Base-by-base conservation (phyloP, 345 rosid genomes). In the Salix arbutifolia region DNA sequence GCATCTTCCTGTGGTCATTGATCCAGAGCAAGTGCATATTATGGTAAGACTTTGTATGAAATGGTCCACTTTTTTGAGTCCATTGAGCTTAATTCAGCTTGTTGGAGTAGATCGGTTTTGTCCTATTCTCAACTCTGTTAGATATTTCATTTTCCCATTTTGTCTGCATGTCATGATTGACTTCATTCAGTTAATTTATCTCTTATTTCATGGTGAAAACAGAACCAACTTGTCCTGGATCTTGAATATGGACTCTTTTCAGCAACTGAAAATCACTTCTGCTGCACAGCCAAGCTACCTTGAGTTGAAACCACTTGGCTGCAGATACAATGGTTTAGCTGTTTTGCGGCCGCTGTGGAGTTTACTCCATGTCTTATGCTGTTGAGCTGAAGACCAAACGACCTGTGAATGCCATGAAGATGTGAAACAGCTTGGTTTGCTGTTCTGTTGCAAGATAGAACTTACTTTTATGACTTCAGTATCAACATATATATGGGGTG, bases 241-340 rank as follows among this genome's bases (percentile, higher is more conserved):
- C 64, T 17, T 42, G 71, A 37, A 70, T 33, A 35, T 65, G 31
- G 31, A 37, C 46, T 16, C 16, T 21, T 30, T 28, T 53, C 17
- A 1, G 58, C 74, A 78, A 71, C 72, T 71, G 67, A 38, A 76
- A 33, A 73, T 69, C 30, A 37, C 31, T 19, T 74, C 73, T 77
- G 75, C 77, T 77, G 72, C 83, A 2, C 11, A 48, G 44, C 69
- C 67, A 77, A 77, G 62, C 69, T 70, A 78, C 65, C 56, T n/a
- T 10, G 75, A 53, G 79, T 73, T 76, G 77, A 60, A 40, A 38
- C 18, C 31, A 37, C 30, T 66, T 38, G 25, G 25, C 56, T 9
- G 71, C 66, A 53, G 74, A 67, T 26, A 23, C 31, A 17, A 44
- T 60, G 73, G 65, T 40, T 68, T 25, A 28, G 53, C 69, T 56